These are phyloP conservation scores for Ustilago nuda DNA, from an alignment of 1,284 basidiomycete species.

Conservation along the genomic window DNA sequence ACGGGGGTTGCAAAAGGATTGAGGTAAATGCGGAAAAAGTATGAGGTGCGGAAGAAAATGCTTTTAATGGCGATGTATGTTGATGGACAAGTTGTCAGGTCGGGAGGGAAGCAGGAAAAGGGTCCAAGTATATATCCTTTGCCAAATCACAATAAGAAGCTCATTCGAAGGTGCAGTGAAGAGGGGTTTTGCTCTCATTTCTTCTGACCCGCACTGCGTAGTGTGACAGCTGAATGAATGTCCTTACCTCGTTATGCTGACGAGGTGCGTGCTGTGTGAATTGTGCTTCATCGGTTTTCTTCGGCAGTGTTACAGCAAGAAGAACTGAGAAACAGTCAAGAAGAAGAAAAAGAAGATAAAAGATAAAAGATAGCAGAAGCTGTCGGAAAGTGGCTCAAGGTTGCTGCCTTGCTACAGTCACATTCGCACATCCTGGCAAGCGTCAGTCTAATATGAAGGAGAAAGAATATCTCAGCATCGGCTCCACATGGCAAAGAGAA, in stretches of 20 bases:
- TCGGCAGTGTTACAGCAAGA: neutral
- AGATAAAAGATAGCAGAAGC: constrained; percentile 1
- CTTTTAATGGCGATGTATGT: constrained; percentile 9
- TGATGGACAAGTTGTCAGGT: constrained; percentile 2
- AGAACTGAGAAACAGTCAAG: neutral
- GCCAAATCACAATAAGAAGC: constrained; percentile 6
- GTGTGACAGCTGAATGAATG: constrained; percentile 2
- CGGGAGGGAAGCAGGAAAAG: neutral
- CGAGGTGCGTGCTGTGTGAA: neutral
- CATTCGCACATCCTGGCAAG: constrained; percentile 5
- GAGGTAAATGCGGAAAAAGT: neutral
- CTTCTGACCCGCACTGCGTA: neutral
- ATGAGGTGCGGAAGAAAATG: neutral
- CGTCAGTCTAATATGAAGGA: constrained; percentile 1
- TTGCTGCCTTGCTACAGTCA: constrained; percentile 26
- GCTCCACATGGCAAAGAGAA: constrained; percentile 5
- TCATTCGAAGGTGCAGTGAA: constrained; percentile 6
- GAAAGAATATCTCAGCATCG: neutral
- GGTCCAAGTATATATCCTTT: constrained; percentile 21
- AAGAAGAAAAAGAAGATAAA: constrained; percentile 3
- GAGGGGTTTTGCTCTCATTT: neutral
- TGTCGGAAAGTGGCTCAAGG: constrained; percentile 8
- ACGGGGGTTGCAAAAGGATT: neutral
- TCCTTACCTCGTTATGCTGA: neutral
- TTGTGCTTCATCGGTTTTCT: neutral